These are phyloP conservation scores for Ogataea nitratoaversa DNA, from an alignment of 805 yeast species.

Conservation along the genomic window DNA sequence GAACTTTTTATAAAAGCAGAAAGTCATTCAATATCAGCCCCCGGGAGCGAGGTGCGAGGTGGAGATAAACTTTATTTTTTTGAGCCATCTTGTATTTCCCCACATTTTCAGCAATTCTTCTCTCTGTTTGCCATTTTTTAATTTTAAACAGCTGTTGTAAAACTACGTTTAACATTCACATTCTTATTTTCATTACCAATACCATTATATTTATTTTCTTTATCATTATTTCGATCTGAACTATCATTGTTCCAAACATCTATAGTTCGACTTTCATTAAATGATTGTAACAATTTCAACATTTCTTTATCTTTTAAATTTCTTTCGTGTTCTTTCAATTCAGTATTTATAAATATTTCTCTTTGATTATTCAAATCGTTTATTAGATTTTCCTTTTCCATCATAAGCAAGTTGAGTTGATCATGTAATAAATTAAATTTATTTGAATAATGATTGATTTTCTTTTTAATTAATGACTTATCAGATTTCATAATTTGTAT, in stretches of 20 bases:
- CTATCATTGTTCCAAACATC: too few species aligned
- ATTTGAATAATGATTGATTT: background rate
- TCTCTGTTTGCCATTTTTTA: too few species aligned
- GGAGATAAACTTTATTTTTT: background rate
- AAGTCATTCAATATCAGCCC: background rate
- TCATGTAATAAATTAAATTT: conserved; percentile 5
- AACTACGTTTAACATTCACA: background rate
- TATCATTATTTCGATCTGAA: too few species aligned
- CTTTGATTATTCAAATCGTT: conserved; percentile 3
- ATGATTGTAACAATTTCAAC: background rate
- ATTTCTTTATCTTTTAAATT: background rate
- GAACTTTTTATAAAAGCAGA: background rate
- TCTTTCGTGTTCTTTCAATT: background rate
- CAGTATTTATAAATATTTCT: background rate
- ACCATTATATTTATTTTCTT: too few species aligned
- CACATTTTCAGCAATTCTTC: background rate
- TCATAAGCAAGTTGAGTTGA: conserved; percentile 6
- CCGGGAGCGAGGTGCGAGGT: background rate
- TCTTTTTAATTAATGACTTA: background rate
- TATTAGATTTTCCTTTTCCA: conserved; percentile 9
- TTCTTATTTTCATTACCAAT: background rate
- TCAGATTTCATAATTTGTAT: conserved; percentile 1
- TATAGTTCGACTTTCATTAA: too few species aligned
- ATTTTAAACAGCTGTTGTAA: background rate
- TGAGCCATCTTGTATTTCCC: background rate